phyloP scores from a whole-genome alignment of 2,329 filamentous ascomycete species.

The Metarhizium anisopliae region DNA sequence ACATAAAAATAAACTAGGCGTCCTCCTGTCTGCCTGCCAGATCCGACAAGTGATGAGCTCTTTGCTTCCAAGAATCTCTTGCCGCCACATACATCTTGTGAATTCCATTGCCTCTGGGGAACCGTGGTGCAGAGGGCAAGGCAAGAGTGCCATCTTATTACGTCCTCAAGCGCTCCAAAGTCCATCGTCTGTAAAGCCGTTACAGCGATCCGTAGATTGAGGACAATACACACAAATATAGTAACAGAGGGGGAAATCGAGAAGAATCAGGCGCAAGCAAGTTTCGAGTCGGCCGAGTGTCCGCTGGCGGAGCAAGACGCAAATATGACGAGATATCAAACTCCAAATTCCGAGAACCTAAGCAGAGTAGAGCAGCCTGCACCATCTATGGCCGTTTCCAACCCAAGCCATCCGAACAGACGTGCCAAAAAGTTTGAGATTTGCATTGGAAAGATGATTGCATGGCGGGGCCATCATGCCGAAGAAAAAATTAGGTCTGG shows the following conservation, averaged over 20 bases:
- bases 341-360: constrained; percentile 32
- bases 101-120: constrained; percentile 2
- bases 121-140: constrained; percentile 5
- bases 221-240: constrained; percentile 4
- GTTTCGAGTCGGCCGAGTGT: not conserved
- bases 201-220: not conserved
- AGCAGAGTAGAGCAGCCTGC: constrained; percentile 23
- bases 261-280: constrained; percentile 1
- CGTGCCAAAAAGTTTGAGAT: constrained; percentile 16
- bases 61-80: not conserved
- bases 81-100: not conserved
- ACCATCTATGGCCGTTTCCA: constrained; percentile 21
- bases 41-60: not conserved
- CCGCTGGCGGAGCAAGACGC: constrained; percentile 16
- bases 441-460: constrained; percentile 22
- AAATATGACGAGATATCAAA: constrained; percentile 31
- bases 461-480: constrained; percentile 24
- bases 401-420: constrained; percentile 25
- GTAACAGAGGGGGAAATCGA: not conserved
- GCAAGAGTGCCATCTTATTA: not conserved
- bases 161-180: not conserved
- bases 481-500: constrained; percentile 14
- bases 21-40: constrained; percentile 5
- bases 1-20: constrained; percentile 22
- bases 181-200: not conserved